Evolutionary conservation across 2,329 filamentous ascomycete genomes (phyloP).

Genomic region (Chlorencoelia australis): DNA sequence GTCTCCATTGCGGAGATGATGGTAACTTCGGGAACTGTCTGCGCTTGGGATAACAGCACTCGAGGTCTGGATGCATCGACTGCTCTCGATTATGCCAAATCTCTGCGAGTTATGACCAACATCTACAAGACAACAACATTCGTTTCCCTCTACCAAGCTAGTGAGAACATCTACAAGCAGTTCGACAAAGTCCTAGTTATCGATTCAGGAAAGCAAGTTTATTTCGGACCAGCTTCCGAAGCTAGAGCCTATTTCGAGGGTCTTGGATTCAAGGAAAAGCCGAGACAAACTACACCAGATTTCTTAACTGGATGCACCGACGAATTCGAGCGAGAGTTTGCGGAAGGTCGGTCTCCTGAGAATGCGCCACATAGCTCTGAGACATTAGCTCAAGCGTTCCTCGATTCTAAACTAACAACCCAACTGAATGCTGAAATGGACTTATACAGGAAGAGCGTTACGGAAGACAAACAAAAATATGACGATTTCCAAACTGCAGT

Average conservation of each 20-base stretch:
- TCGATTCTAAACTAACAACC: slow-evolving; percentile 48
- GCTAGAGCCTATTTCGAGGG: slow-evolving; percentile 57
- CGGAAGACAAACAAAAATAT: slow-evolving; percentile 54
- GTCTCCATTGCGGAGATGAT: slow-evolving; percentile 71
- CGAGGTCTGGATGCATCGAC: slow-evolving; percentile 72
- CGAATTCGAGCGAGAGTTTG: slow-evolving; percentile 59
- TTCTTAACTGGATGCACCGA: slow-evolving; percentile 72
- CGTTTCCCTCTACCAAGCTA: slow-evolving; percentile 59
- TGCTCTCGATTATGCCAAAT: slow-evolving; percentile 66
- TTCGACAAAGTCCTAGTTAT: slow-evolving; percentile 79
- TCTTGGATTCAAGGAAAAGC: slow-evolving; percentile 48
- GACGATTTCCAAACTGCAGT: slow-evolving; percentile 72
- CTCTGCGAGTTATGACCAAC: slow-evolving; percentile 63
- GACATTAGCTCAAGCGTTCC: slow-evolving; percentile 59
- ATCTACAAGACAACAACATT: slow-evolving; percentile 61
- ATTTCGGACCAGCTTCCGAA: slow-evolving; percentile 49
- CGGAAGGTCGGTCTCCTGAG: slow-evolving; percentile 50
- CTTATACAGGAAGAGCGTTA: slow-evolving; percentile 54
- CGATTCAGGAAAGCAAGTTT: slow-evolving; percentile 59
- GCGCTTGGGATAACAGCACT: slow-evolving; percentile 74
- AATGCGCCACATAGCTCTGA: slow-evolving; percentile 62
- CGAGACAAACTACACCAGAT: slow-evolving; percentile 60
- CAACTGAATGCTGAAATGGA: slow-evolving; percentile 55
- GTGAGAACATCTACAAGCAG: slow-evolving; percentile 58
- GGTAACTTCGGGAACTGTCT: slow-evolving; percentile 61